Percentiles rank a stretch among this genome's conserved stretches.
Evolutionary conservation across 2,329 filamentous ascomycete genomes (phyloP).

Genomic region (Neonectria ditissima): DNA sequence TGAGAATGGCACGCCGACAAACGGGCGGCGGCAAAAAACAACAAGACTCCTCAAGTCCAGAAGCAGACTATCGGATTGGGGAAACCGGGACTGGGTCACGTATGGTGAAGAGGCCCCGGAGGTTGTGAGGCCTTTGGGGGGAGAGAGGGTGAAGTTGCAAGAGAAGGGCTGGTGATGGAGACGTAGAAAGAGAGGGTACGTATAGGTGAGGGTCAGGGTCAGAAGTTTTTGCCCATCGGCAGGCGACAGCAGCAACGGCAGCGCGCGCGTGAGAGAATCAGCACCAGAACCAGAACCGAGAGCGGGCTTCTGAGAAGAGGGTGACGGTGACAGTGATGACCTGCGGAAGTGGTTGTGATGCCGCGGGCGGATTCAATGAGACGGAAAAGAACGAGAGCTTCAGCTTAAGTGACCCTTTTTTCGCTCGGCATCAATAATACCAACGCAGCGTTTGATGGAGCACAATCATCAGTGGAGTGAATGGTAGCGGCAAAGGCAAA

Average conservation of each 20-base stretch:
- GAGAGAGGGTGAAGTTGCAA: conserved; percentile 29
- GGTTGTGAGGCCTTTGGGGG: conserved; percentile 5
- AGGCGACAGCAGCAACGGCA: conserved; percentile 39
- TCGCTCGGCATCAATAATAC: conserved; percentile 41
- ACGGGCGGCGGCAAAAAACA: conserved; percentile 14
- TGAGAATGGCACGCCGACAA: conserved; percentile 23
- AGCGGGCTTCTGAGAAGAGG: conserved; percentile 19
- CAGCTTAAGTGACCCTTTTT: conserved; percentile 44
- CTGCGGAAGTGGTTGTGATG: conserved; percentile 29
- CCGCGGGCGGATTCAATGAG: conserved; percentile 35
- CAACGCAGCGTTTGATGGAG: conserved; percentile 30
- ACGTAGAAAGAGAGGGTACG: conserved; percentile 40
- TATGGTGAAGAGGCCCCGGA: conserved; percentile 9
- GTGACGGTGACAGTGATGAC: conserved; percentile 29
- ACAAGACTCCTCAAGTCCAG: conserved; percentile 11
- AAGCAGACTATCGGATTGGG: conserved; percentile 6
- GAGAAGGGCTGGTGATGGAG: conserved; percentile 32
- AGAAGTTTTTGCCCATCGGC: conserved; percentile 44
- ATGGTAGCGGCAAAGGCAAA: conserved; percentile 14
- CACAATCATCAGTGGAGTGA: conserved; percentile 25
- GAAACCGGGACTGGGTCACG: conserved; percentile 11
- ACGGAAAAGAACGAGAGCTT: conserved; percentile 41
- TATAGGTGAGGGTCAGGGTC: conserved; percentile 45
- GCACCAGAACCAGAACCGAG: conserved; percentile 26
- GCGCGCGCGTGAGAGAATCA: conserved; percentile 32